A percentile compares a stretch with the other conserved stretches of the same genome.
Conservation (phyloP, 768 basidiomycete genomes). For the Psilocybe cyanescens region DNA sequence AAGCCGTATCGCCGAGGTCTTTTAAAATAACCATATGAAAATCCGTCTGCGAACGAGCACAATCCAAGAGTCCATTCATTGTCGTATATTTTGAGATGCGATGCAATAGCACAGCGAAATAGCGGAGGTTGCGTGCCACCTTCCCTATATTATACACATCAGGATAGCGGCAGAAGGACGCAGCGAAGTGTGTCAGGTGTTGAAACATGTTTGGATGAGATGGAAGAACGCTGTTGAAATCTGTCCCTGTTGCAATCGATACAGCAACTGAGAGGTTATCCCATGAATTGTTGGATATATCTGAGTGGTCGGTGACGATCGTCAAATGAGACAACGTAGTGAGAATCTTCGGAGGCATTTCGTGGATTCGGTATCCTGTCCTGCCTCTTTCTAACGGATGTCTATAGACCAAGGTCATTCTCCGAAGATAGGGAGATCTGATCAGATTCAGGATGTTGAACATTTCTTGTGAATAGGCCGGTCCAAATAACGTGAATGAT, state of each 20-base stretch:
- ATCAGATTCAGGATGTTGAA: slow-evolving; percentile 8
- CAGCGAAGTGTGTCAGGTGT: slow-evolving; percentile 12
- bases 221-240: background rate
- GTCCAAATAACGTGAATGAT: slow-evolving; percentile 9
- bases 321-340: slow-evolving; percentile 29
- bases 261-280: background rate
- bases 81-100: background rate
- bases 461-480: background rate
- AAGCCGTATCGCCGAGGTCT: slow-evolving; percentile 1
- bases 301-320: slow-evolving; percentile 16
- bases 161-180: background rate
- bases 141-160: background rate
- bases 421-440: slow-evolving; percentile 8
- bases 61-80: background rate
- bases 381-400: background rate
- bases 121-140: slow-evolving; percentile 5
- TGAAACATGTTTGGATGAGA: slow-evolving; percentile 3
- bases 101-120: slow-evolving; percentile 1
- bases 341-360: slow-evolving; percentile 24
- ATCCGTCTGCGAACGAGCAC: background rate
- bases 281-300: background rate
- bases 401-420: slow-evolving; percentile 15
- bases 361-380: background rate
- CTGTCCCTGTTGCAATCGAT: background rate
- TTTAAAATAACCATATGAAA: slow-evolving; percentile 3